Base-by-base conservation (phyloP, 495 filamentous ascomycete genomes). In the Amniculicola lignicola region DNA sequence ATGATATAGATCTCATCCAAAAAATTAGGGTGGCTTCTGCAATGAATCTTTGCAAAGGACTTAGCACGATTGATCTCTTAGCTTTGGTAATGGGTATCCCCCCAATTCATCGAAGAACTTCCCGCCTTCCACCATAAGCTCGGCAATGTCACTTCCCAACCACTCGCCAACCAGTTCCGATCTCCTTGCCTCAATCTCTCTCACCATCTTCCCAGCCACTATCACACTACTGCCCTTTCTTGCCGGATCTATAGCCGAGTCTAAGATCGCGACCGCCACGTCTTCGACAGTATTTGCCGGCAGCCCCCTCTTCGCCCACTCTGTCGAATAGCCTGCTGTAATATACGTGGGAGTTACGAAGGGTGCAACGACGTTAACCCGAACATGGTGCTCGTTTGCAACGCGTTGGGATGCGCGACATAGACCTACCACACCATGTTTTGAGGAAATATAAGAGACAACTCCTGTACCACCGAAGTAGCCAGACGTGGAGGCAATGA, bases 291-390 rank as follows among this genome's bases (percentile, higher is more conserved):
- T 54, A 23, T 63, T 63, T 16, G 59, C 59, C 16, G 53, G 53
- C 6, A 63, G 49, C 7, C 48, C 48, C 24, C 49, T 50, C 19
- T 52, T 28, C 21, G 28, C 50, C 59, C 59, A 58, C 22, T 45
- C 22, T 15, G 47, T 18, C 2, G 59, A 18, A 37, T 62, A 62
- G 0, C 37, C 25, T 39, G 45, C 52, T 9, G 59, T 62, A 15
- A 62, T 62, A 22, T 62, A 43, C 37, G 59, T 62, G 4, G 59
- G 59, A 2, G 59, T 62, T 28, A 62, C 57, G 59, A 62, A 62
- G 0, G 59, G 53, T 21, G 59, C 59, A 9, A 62, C 46, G 1
- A 53, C 46, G 36, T 62, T 62, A 1, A 62, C 37, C 18, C 52
- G 37, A 10, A 62, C 36, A 21, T 40, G n/a, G 10, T 51, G 28